These are phyloP conservation scores for Hypoxylon sp. DNA, from an alignment of 2,329 filamentous ascomycete genomes.

Conservation along the genomic window DNA sequence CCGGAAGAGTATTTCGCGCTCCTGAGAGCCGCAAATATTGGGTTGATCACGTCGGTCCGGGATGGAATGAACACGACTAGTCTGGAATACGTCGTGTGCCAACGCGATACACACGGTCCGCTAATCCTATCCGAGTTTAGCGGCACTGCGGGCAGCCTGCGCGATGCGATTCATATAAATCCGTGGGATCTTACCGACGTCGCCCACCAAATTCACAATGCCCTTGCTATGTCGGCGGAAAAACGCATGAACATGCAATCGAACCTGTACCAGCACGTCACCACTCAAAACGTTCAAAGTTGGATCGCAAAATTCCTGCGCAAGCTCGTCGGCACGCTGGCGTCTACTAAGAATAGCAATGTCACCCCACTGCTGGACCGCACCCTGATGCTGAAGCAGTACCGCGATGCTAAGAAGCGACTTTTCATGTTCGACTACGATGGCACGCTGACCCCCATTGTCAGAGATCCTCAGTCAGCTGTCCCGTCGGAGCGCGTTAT, in stretches of 20 bases:
- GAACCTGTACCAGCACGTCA: constrained; percentile 84
- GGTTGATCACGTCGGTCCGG: constrained; percentile 92
- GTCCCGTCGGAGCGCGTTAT: constrained; percentile 88
- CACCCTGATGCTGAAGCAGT: constrained; percentile 76
- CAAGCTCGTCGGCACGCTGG: constrained; percentile 82
- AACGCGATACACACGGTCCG: constrained; percentile 86
- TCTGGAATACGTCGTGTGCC: constrained; percentile 92
- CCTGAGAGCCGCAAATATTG: constrained; percentile 89
- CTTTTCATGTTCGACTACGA: constrained; percentile 99
- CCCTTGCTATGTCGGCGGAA: constrained; percentile 78
- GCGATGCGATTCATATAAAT: constrained; percentile 93
- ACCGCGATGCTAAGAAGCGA: constrained; percentile 79
- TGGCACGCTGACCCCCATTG: constrained; percentile 94
- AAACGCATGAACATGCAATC: constrained; percentile 76
- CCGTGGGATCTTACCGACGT: constrained; percentile 92
- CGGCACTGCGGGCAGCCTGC: constrained; percentile 87
- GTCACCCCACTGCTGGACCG: constrained; percentile 87
- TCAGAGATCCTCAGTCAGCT: constrained; percentile 88
- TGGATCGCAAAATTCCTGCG: constrained; percentile 87
- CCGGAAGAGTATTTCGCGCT: constrained; percentile 94
- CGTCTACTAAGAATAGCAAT: constrained; percentile 78
- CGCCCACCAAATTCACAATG: constrained; percentile 83
- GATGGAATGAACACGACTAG: constrained; percentile 99
- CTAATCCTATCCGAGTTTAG: constrained; percentile 97
- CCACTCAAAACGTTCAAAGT: constrained; percentile 83